Conservation (phyloP, 257 asterid species). For the Eustoma russellianum region DNA sequence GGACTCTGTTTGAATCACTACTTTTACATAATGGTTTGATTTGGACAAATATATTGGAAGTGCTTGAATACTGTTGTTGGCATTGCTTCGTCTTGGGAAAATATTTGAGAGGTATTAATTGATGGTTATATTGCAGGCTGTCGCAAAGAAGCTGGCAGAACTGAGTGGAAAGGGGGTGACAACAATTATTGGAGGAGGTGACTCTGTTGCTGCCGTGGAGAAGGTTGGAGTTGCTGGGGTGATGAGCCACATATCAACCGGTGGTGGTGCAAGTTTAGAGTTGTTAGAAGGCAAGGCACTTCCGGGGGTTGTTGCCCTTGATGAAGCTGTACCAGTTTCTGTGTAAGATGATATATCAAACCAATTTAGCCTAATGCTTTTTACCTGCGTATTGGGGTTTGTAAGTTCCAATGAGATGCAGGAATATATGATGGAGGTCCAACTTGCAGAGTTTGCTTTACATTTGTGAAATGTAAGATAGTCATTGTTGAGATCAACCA, state of each 20-base stretch:
- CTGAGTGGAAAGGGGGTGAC: conserved; percentile 80
- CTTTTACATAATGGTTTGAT: too few species aligned
- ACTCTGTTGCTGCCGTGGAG: conserved; percentile 91
- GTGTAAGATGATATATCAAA: conserved; percentile 27
- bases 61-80: not conserved
- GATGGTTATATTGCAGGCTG: conserved; percentile 27
- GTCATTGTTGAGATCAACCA: conserved; percentile 1
- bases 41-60: too few species aligned
- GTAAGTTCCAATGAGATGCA: conserved; percentile 25
- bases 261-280: conserved; percentile 96
- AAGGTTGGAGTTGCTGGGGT: conserved; percentile 73
- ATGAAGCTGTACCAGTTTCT: conserved; percentile 69
- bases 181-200: conserved; percentile 88
- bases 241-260: conserved; percentile 95
- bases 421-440: conserved; percentile 19
- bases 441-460: conserved; percentile 23
- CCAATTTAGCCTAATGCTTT: conserved; percentile 16
- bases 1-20: too few species aligned
- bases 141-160: conserved; percentile 80
- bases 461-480: conserved; percentile 3
- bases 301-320: conserved; percentile 85
- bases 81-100: not conserved
- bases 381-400: conserved; percentile 18
- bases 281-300: conserved; percentile 77
- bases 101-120: not conserved